Percentiles rank a stretch among this genome's conserved stretches.
These are phyloP conservation scores for Cinchona pubescens DNA, from an alignment of 257 asterid genomes.

Conservation along the genomic window DNA sequence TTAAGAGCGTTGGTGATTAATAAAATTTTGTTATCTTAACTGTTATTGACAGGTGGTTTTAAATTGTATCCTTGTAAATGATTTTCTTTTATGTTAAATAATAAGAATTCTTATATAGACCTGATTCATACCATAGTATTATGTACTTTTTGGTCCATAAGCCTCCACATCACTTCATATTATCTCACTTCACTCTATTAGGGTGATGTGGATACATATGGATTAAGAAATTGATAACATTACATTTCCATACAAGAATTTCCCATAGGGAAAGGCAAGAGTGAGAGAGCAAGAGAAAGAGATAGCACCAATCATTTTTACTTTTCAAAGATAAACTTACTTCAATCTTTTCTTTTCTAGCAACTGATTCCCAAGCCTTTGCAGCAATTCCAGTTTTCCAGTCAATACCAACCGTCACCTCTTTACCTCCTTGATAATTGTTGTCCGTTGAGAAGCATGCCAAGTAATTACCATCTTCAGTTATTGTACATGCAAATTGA, in stretches of 20 bases:
- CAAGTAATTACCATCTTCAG: slow-evolving; percentile 67
- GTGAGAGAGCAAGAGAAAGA: not conserved
- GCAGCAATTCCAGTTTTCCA: slow-evolving; percentile 80
- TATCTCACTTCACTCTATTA: too few species aligned
- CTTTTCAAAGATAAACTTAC: slow-evolving; percentile 37
- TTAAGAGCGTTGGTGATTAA: too few species aligned
- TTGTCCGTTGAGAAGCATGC: slow-evolving; percentile 59
- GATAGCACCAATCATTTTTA: not conserved
- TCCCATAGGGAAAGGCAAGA: not conserved
- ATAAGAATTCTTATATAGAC: too few species aligned
- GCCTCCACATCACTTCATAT: too few species aligned
- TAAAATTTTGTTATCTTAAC: too few species aligned
- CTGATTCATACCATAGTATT: too few species aligned
- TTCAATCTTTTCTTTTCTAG: slow-evolving; percentile 81
- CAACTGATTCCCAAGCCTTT: slow-evolving; percentile 85
- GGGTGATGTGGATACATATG: too few species aligned
- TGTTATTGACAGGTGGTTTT: not conserved
- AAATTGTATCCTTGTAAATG: too few species aligned
- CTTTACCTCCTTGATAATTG: slow-evolving; percentile 35
- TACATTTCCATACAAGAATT: too few species aligned
- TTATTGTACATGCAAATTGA: slow-evolving; percentile 76
- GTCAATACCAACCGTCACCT: slow-evolving; percentile 64
- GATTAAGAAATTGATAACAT: too few species aligned
- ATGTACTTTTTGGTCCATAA: too few species aligned
- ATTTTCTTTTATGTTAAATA: too few species aligned